Percentiles rank a stretch among this genome's conserved stretches.
Conservation (phyloP, 2,329 filamentous ascomycete species). For the Aspergillus sp. region DNA sequence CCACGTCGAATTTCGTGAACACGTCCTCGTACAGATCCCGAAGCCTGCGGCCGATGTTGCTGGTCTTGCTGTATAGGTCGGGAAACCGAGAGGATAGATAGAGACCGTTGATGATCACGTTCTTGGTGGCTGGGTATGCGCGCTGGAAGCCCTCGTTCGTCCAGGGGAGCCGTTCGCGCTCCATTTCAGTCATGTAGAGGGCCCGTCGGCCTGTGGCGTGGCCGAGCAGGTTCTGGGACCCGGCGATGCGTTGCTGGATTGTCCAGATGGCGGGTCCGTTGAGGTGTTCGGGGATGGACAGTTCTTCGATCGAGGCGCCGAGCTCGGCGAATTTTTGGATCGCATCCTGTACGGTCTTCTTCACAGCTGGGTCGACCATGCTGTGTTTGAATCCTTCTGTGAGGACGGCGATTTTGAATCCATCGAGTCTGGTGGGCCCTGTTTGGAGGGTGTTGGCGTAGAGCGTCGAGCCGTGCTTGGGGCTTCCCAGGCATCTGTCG, state of each 20-base stretch:
- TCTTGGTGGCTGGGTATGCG: slow-evolving; percentile 46
- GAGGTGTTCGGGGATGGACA: slow-evolving; percentile 52
- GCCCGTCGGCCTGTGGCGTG: slow-evolving; percentile 50
- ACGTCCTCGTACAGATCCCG: slow-evolving; percentile 41
- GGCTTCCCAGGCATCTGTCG: slow-evolving; percentile 41
- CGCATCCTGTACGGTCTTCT: slow-evolving; percentile 44
- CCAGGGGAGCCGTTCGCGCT: slow-evolving; percentile 49
- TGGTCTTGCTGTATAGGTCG: slow-evolving; percentile 41
- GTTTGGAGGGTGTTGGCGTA: slow-evolving; percentile 16
- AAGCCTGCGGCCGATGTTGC: slow-evolving; percentile 41
- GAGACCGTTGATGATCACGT: slow-evolving; percentile 41
- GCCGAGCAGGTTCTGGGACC: slow-evolving; percentile 43
- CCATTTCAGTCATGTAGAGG: slow-evolving; percentile 52
- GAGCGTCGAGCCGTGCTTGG: slow-evolving; percentile 22
- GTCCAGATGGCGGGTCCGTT: slow-evolving; percentile 52
- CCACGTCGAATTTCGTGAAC: slow-evolving; percentile 41
- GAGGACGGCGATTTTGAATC: slow-evolving; percentile 42
- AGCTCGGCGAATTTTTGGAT: slow-evolving; percentile 43
- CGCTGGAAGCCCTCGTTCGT: slow-evolving; percentile 51
- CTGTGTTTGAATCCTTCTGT: slow-evolving; percentile 46
- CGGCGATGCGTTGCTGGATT: slow-evolving; percentile 38
- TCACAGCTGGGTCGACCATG: slow-evolving; percentile 42
- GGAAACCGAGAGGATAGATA: slow-evolving; percentile 42
- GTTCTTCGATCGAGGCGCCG: slow-evolving; percentile 51
- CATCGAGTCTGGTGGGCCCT: slow-evolving; percentile 13